Evolutionary conservation across 805 yeast species (phyloP).

Genomic region (Kockiozyma suomiensis): DNA sequence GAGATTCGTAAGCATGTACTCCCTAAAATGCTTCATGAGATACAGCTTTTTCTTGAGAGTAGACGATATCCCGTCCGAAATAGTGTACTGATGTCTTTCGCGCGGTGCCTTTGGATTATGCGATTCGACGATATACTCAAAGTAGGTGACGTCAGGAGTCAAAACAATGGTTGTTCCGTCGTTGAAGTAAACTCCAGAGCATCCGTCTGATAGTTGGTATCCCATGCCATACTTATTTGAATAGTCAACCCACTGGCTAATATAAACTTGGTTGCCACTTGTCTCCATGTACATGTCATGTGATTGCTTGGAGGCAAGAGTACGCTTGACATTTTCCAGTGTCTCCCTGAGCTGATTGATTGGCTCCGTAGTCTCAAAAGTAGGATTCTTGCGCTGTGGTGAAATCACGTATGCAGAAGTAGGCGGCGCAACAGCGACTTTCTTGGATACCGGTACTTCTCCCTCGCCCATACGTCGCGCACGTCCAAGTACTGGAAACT

Average conservation of each 20-base stretch:
- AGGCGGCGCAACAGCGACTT: neutral
- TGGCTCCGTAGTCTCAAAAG: neutral
- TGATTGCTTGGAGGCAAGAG: neutral
- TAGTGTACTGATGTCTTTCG: neutral
- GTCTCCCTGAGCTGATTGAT: constrained; percentile 2
- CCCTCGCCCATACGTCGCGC: constrained; percentile 24
- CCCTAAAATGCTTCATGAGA: constrained; percentile 83
- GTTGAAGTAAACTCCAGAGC: constrained; percentile 86
- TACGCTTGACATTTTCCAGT: constrained; percentile 6
- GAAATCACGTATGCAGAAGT: neutral
- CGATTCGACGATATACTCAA: constrained; percentile 30
- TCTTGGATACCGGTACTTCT: constrained; percentile 4
- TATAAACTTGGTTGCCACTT: constrained; percentile 46
- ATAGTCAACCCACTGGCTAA: constrained; percentile 97
- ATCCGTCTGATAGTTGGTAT: constrained; percentile 85
- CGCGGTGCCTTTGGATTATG: neutral
- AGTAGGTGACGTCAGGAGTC: constrained; percentile 44
- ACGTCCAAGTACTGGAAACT: constrained; percentile 21
- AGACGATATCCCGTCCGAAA: constrained; percentile 13
- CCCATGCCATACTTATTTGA: constrained; percentile 95
- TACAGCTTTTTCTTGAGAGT: constrained; percentile 63
- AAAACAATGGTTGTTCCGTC: constrained; percentile 78
- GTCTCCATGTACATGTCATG: neutral
- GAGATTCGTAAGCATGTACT: constrained; percentile 88
- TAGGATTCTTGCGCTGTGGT: neutral